A percentile compares a stretch with the other conserved stretches of the same genome.
These are phyloP conservation scores for Pythium dissimile DNA, from an alignment of 352 stramenopile genomes.

Conservation along the genomic window DNA sequence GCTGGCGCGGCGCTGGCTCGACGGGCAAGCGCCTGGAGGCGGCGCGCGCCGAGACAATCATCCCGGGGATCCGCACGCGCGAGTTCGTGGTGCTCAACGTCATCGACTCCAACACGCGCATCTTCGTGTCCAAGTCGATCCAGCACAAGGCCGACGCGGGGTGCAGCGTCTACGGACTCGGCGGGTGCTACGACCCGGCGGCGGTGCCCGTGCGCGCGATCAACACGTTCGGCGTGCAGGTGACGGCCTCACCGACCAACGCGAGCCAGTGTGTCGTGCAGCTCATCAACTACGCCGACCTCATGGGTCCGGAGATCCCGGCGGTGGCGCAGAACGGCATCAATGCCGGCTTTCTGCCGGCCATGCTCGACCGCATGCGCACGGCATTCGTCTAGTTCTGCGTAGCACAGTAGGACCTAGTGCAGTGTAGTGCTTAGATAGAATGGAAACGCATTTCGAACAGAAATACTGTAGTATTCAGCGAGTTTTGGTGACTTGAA, in stretches of 20 bases:
- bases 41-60: conserved; percentile 9
- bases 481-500: too few species aligned
- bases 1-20: conserved; percentile 17
- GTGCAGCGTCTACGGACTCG: neutral
- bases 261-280: conserved; percentile 4
- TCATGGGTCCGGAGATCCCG: too few species aligned
- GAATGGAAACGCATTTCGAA: too few species aligned
- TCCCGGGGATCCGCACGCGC: conserved; percentile 19
- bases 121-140: conserved; percentile 24
- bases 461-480: too few species aligned
- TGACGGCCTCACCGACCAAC: neutral
- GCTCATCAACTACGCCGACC: conserved; percentile 23
- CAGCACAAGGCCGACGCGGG: conserved; percentile 14
- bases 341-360: too few species aligned
- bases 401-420: too few species aligned
- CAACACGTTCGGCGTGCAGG: conserved; percentile 19
- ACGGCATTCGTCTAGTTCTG: too few species aligned
- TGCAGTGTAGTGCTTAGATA: too few species aligned
- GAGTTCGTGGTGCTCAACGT: conserved; percentile 32
- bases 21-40: conserved; percentile 26
- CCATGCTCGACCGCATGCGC: too few species aligned
- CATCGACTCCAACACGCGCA: conserved; percentile 8
- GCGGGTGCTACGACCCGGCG: neutral
- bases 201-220: conserved; percentile 2
- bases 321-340: too few species aligned